Evolutionary conservation across 352 stramenopile genomes (phyloP).

Genomic region (Phytophthora cactorum): DNA sequence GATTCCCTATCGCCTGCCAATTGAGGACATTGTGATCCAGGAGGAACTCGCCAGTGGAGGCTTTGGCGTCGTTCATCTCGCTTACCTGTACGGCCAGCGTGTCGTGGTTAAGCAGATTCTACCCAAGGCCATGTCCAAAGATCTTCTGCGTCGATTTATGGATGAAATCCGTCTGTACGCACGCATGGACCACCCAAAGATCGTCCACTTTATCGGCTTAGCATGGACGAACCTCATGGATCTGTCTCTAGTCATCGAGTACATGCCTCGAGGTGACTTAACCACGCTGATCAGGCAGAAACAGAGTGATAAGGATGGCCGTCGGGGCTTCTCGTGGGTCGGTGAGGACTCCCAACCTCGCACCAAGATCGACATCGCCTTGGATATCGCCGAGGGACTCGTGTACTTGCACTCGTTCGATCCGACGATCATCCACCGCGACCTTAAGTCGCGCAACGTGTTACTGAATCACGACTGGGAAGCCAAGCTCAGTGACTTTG

Average conservation of each 20-base stretch:
- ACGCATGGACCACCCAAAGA: constrained; percentile 45
- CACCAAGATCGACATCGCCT: constrained; percentile 39
- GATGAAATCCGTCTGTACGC: constrained; percentile 50
- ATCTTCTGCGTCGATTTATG: constrained; percentile 47
- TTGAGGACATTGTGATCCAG: constrained; percentile 49
- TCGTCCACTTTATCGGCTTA: constrained; percentile 53
- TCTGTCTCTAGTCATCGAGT: constrained; percentile 53
- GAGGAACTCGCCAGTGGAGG: constrained; percentile 52
- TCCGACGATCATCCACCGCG: constrained; percentile 57
- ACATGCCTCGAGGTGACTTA: constrained; percentile 51
- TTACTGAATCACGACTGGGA: constrained; percentile 46
- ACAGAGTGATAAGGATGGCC: constrained; percentile 36
- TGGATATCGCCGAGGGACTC: constrained; percentile 50
- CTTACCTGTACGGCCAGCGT: constrained; percentile 33
- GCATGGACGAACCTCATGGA: constrained; percentile 59
- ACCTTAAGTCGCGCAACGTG: constrained; percentile 58
- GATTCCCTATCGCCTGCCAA: constrained; percentile 54
- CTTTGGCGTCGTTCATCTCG: constrained; percentile 63
- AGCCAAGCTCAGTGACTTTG: constrained; percentile 64
- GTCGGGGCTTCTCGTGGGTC: constrained; percentile 37
- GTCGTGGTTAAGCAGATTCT: constrained; percentile 61
- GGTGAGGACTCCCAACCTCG: constrained; percentile 24
- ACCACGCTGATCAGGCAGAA: constrained; percentile 38
- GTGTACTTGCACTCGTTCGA: constrained; percentile 52
- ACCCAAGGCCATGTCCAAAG: constrained; percentile 39